Conservation (phyloP, 2,329 filamentous ascomycete species). For the Endothia cerciana region DNA sequence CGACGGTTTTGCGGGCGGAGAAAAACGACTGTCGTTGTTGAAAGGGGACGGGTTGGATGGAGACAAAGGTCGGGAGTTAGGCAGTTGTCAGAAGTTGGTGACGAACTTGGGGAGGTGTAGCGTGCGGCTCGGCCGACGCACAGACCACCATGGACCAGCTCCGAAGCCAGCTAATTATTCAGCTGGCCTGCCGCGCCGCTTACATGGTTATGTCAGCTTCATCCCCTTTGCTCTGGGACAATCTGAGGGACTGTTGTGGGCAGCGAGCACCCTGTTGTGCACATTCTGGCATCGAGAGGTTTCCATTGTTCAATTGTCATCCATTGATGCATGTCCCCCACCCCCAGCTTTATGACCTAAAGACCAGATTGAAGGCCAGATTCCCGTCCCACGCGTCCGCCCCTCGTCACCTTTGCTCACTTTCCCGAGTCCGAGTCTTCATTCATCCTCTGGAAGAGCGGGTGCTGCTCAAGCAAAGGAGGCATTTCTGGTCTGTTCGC, state of each 20-base stretch:
- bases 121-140: constrained; percentile 6
- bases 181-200: constrained; percentile 8
- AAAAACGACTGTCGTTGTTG: constrained; percentile 19
- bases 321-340: too few relatives aligned
- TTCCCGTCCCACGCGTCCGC: too few relatives aligned
- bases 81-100: constrained; percentile 3
- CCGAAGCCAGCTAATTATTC: constrained; percentile 10
- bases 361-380: too few relatives aligned
- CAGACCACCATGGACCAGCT: constrained; percentile 1
- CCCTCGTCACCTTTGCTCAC: background rate
- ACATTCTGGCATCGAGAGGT: too few relatives aligned
- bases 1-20: constrained; percentile 18
- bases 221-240: too few relatives aligned
- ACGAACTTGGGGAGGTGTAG: constrained; percentile 1
- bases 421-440: constrained; percentile 13
- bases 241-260: too few relatives aligned
- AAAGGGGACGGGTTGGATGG: constrained; percentile 7
- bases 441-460: constrained; percentile 7
- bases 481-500: constrained; percentile 15
- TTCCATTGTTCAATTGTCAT: too few relatives aligned
- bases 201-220: background rate
- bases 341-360: too few relatives aligned
- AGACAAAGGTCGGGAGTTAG: constrained; percentile 5
- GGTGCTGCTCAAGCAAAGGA: constrained; percentile 22
- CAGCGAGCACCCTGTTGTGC: too few relatives aligned